phyloP scores from a whole-genome alignment of 169 alveolate genomes.

The Theileria orientalis region DNA sequence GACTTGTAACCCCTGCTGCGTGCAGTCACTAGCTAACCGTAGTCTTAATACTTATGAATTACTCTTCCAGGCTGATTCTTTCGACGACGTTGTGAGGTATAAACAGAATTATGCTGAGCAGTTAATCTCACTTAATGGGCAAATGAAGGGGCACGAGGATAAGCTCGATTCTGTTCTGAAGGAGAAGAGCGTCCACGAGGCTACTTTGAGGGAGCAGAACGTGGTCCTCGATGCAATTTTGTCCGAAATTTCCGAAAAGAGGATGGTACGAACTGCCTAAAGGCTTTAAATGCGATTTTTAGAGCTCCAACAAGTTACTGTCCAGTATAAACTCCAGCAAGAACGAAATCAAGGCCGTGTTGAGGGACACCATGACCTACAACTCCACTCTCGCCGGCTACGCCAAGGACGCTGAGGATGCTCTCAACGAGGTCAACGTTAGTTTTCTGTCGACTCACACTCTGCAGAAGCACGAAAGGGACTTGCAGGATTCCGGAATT shows the following conservation, averaged over 20 bases:
- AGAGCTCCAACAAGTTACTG: slow-evolving; percentile 35
- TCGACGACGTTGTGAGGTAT: not conserved
- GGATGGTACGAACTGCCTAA: slow-evolving; percentile 2
- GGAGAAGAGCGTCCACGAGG: slow-evolving; percentile 26
- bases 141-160: slow-evolving; percentile 19
- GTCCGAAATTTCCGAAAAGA: slow-evolving; percentile 7
- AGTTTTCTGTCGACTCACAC: not conserved
- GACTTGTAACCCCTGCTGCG: too few species aligned
- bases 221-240: slow-evolving; percentile 17
- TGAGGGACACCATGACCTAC: slow-evolving; percentile 29
- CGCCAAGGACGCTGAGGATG: slow-evolving; percentile 29
- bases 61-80: not conserved
- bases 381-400: slow-evolving; percentile 27
- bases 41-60: too few species aligned
- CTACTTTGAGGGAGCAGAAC: slow-evolving; percentile 5
- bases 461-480: slow-evolving; percentile 22
- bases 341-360: slow-evolving; percentile 27
- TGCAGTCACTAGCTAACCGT: too few species aligned
- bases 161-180: slow-evolving; percentile 10
- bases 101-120: slow-evolving; percentile 19
- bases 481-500: slow-evolving; percentile 47
- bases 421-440: not conserved
- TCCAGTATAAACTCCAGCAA: slow-evolving; percentile 25
- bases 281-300: not conserved
- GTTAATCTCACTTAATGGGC: slow-evolving; percentile 14